Conservation (phyloP, 768 basidiomycete genomes). For the Xerocomellus dryophilus region DNA sequence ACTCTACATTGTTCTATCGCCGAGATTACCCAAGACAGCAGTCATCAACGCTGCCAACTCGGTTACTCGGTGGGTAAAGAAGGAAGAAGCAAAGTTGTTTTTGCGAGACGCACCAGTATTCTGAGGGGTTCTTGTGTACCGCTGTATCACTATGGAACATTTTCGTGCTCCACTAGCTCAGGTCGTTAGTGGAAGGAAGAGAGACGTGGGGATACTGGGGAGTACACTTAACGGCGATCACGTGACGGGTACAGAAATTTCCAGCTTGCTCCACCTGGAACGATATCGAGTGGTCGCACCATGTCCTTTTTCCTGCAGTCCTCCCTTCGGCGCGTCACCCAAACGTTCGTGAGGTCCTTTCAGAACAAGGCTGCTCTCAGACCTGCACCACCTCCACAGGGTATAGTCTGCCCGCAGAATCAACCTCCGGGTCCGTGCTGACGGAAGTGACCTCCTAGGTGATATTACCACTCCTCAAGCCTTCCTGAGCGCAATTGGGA, state of each 20-base stretch:
- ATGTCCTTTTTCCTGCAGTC: conserved; percentile 25
- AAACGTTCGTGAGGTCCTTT: conserved; percentile 26
- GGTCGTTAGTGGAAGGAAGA: too few relatives aligned
- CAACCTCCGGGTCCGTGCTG: neutral
- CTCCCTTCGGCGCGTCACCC: conserved; percentile 19
- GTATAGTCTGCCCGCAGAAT: conserved; percentile 3
- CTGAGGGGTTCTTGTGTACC: conserved; percentile 28
- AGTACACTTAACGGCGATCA: conserved; percentile 1
- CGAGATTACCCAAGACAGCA: conserved; percentile 82
- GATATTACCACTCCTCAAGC: conserved; percentile 53
- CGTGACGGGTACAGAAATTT: conserved; percentile 19
- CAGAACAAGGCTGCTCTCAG: conserved; percentile 30
- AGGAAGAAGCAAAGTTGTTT: conserved; percentile 79
- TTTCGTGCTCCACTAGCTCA: neutral
- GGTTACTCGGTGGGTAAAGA: conserved; percentile 87
- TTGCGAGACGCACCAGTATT: conserved; percentile 89
- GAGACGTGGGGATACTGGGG: too few relatives aligned
- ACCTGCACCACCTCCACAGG: conserved; percentile 25
- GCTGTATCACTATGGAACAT: neutral
- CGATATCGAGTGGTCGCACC: neutral
- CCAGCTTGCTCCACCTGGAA: neutral
- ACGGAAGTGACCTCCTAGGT: conserved; percentile 33
- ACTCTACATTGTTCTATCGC: conserved; percentile 80
- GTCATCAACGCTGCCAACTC: conserved; percentile 86
- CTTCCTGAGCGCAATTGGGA: conserved; percentile 74